A percentile compares a stretch with the other conserved stretches of the same genome.
Conservation (phyloP, 768 basidiomycete species). For the Clitopilus passeckerianus region DNA sequence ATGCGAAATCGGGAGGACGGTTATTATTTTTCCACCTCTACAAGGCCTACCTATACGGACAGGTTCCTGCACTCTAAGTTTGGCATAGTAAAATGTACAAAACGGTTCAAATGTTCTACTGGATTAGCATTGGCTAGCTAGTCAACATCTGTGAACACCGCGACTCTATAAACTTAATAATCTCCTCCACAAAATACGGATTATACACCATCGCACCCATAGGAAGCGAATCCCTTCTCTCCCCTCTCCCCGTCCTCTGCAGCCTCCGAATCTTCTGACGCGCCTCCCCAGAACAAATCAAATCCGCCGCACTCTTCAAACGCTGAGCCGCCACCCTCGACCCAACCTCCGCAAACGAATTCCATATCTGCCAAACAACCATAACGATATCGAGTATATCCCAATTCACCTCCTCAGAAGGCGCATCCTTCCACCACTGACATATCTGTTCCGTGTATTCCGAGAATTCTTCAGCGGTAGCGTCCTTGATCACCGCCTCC, state of each 20-base stretch:
- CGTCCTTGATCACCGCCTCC: background rate
- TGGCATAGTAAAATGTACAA: no score
- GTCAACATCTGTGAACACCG: background rate
- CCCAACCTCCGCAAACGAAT: background rate
- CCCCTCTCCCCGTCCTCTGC: background rate
- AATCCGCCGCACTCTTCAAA: background rate
- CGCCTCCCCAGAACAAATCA: background rate
- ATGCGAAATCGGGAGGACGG: conserved; percentile 24
- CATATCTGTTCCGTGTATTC: background rate
- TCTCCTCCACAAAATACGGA: background rate
- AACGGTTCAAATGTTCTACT: no score
- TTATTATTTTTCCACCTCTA: no score
- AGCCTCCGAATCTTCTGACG: background rate
- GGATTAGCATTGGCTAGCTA: no score
- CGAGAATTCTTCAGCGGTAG: background rate
- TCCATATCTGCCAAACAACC: background rate
- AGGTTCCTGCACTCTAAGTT: no score
- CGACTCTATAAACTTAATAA: background rate
- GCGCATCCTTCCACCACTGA: background rate
- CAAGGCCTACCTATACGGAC: no score
- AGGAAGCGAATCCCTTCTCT: background rate
- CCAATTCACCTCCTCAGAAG: background rate
- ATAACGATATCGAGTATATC: background rate
- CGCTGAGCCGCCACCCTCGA: background rate
- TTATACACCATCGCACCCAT: background rate